Conservation (phyloP, 2,329 filamentous ascomycete species). For the Diplodia seriata region DNA sequence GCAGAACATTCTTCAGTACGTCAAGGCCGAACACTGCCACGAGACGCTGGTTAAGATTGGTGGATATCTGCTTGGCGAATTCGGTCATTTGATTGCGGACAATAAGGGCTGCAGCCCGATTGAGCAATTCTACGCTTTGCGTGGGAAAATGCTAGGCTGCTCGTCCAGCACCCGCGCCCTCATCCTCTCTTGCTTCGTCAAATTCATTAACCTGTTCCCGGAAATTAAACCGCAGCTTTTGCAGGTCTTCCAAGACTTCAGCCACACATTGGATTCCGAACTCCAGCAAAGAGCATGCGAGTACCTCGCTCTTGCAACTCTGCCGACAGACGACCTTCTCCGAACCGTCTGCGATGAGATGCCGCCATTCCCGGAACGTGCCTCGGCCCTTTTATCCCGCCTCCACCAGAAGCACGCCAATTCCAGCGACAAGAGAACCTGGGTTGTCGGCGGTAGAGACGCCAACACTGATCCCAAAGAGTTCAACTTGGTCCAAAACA, state of each 20-base stretch:
- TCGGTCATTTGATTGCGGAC: constrained; percentile 94
- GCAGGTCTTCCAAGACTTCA: constrained; percentile 89
- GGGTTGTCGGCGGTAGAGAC: constrained; percentile 97
- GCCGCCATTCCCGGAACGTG: constrained; percentile 95
- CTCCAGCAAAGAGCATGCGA: constrained; percentile 96
- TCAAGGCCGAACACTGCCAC: constrained; percentile 92
- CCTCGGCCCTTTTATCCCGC: constrained; percentile 88
- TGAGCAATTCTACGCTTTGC: constrained; percentile 92
- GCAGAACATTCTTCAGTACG: constrained; percentile 88
- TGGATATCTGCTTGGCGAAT: constrained; percentile 93
- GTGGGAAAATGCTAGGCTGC: constrained; percentile 86
- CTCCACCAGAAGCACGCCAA: constrained; percentile 93
- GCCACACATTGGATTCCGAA: constrained; percentile 92
- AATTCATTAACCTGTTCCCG: constrained; percentile 97
- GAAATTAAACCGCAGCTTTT: constrained; percentile 97
- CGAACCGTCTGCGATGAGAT: constrained; percentile 97
- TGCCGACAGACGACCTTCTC: constrained; percentile 88
- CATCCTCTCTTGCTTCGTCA: constrained; percentile 93
- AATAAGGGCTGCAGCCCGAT: constrained; percentile 92
- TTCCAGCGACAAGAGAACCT: constrained; percentile 93
- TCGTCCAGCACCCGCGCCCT: constrained; percentile 91
- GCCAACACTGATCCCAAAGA: constrained; percentile 84
- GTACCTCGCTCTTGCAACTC: constrained; percentile 83
- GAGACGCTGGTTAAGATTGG: constrained; percentile 98
- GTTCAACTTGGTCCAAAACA: constrained; percentile 79